Evolutionary conservation across 2,329 filamentous ascomycete genomes (phyloP), one percentile per base, ranked within the genome.

Genomic region (Phialocephala subalpina): DNA sequence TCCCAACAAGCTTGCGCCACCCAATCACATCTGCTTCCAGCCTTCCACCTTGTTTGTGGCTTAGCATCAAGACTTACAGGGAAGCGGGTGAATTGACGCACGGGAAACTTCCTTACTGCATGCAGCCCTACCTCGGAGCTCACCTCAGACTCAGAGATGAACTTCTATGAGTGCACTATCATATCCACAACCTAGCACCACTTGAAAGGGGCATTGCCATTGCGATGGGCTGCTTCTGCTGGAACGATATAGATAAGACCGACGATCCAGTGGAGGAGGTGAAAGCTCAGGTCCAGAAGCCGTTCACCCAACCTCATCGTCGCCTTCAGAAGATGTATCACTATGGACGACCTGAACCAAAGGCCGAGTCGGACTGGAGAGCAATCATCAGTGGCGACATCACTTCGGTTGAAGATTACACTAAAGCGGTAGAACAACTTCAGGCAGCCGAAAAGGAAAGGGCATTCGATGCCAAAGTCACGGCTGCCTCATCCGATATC

Each of bases 381-480:
- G 38, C 60, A 16, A 65, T 66, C 8, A 52, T 70, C 52, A 57
- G 29, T 55, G 66, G 64, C 27, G 25, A 57, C 57, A 65, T 72
- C 38, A 70, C 20, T 18, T 35, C 29, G 2, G 55, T 73, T 38
- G 63, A 70, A 8, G 64, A 66, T 38, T 77, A 77, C 62, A 60
- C 60, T 29, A 68, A 65, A 18, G 70, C 72, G 9, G 59, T 70
- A 49, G 61, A 66, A 38, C 52, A 62, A 52, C 70, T 77, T 40
- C 64, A 69, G 55, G 42, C 55, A 45, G 69, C 64, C 35, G 76
- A 77, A 60, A 73, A 68, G 45, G 62, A 57, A 27, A 63, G 62
- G 35, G 74, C 71, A 5, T 78, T 77, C 62, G 76, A 77, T 68
- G 70, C 73, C n/a, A 60, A 70, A 27, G 68, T 68, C 38, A 64